Percentiles rank a stretch among this genome's conserved stretches.
Conservation (phyloP, 2,329 filamentous ascomycete genomes). For the Raffaelea arxii region DNA sequence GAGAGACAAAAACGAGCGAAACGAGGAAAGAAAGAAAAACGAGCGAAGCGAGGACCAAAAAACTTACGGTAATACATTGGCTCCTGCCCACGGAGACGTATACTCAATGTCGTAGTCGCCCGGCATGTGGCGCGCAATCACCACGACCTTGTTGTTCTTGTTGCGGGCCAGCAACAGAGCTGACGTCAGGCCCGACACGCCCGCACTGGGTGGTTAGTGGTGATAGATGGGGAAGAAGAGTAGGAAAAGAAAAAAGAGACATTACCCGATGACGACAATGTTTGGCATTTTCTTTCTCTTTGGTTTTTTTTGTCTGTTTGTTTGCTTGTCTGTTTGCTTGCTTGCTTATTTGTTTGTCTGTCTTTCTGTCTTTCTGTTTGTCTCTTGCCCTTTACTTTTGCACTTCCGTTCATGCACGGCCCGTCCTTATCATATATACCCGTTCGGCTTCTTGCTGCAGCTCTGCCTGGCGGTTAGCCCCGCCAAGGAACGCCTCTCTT, state of each 20-base stretch:
- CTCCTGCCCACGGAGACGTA: constrained; percentile 80
- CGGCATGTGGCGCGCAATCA: constrained; percentile 71
- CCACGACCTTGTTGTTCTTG: constrained; percentile 28
- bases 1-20: too few relatives aligned
- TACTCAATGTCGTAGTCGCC: constrained; percentile 91
- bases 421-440: too few relatives aligned
- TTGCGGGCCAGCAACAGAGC: constrained; percentile 37
- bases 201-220: constrained; percentile 24
- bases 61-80: constrained; percentile 66
- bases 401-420: too few relatives aligned
- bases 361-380: background rate
- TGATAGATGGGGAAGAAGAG: too few relatives aligned
- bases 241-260: too few relatives aligned
- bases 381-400: background rate
- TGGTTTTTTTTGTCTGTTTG: background rate
- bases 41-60: too few relatives aligned
- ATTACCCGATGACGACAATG: constrained; percentile 29
- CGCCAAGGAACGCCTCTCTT: too few relatives aligned
- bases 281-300: constrained; percentile 17
- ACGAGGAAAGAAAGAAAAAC: too few relatives aligned
- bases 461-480: too few relatives aligned
- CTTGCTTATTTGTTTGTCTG: background rate
- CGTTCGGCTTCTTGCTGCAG: too few relatives aligned
- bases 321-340: background rate
- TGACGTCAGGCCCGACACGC: constrained; percentile 41